Evolutionary conservation across 225 moss, liverwort and hornwort species (phyloP).

Genomic region (Asterella californica): DNA sequence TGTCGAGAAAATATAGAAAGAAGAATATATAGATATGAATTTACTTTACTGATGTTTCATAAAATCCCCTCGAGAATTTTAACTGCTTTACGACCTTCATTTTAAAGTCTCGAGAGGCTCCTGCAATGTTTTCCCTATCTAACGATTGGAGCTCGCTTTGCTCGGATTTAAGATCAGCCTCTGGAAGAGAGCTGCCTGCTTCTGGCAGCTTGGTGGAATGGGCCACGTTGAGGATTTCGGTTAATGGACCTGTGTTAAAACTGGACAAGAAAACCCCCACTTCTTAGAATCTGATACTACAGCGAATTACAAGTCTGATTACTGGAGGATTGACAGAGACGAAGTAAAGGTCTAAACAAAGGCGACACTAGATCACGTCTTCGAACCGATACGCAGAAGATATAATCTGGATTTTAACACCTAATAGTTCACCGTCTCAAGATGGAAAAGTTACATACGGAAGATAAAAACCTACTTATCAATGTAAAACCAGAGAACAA

Average conservation of each 20-base stretch:
- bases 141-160: background rate
- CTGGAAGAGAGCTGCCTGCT: constrained; percentile 20
- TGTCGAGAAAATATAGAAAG: too few relatives aligned
- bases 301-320: background rate
- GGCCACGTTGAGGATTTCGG: constrained; percentile 70
- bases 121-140: constrained; percentile 10
- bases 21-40: too few relatives aligned
- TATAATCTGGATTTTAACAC: too few relatives aligned
- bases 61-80: constrained; percentile 41
- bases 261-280: constrained; percentile 23
- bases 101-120: constrained; percentile 30
- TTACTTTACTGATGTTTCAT: constrained; percentile 22
- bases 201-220: constrained; percentile 31
- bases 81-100: constrained; percentile 60
- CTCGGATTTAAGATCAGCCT: constrained; percentile 29
- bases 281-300: background rate
- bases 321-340: background rate
- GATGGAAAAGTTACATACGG: too few relatives aligned
- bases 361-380: background rate
- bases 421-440: too few relatives aligned
- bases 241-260: constrained; percentile 68
- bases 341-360: background rate
- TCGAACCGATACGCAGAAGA: background rate
- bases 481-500: background rate
- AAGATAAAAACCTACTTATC: background rate